These are phyloP conservation scores for Calonectria pseudoreteaudii DNA, from an alignment of 2,329 filamentous ascomycete genomes.

Conservation along the genomic window DNA sequence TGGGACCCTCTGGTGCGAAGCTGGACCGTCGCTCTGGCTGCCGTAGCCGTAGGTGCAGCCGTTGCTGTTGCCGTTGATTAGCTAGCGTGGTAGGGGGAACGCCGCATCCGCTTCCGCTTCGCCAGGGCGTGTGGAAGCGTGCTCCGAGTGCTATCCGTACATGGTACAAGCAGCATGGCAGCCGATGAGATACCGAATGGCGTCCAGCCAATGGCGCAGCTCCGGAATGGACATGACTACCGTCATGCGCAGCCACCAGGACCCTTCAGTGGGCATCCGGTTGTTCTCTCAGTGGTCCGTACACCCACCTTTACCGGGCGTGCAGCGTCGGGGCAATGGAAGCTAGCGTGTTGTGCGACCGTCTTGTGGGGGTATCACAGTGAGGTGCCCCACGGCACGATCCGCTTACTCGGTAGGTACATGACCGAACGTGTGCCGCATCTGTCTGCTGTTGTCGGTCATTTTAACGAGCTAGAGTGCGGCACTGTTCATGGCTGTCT, in stretches of 20 bases:
- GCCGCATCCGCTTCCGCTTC: conserved; percentile 13
- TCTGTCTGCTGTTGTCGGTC: background rate
- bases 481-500: background rate
- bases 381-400: conserved; percentile 7
- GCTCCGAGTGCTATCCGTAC: background rate
- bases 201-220: conserved; percentile 21
- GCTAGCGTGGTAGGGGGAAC: background rate
- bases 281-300: background rate
- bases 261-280: background rate
- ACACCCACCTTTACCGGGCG: conserved; percentile 9
- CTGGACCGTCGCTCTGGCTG: background rate
- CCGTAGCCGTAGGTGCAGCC: conserved; percentile 13
- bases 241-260: background rate
- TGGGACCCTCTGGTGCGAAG: conserved; percentile 10
- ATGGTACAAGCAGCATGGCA: background rate
- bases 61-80: conserved; percentile 8
- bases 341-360: conserved; percentile 28
- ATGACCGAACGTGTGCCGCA: background rate
- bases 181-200: conserved; percentile 25
- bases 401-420: conserved; percentile 20
- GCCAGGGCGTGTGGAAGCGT: background rate
- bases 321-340: conserved; percentile 41
- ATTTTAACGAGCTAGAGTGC: background rate
- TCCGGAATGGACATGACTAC: conserved; percentile 11
- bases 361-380: conserved; percentile 18